Evolutionary conservation across 371 early-diverging fungal species (phyloP).

Genomic region (Mortierella sp.): DNA sequence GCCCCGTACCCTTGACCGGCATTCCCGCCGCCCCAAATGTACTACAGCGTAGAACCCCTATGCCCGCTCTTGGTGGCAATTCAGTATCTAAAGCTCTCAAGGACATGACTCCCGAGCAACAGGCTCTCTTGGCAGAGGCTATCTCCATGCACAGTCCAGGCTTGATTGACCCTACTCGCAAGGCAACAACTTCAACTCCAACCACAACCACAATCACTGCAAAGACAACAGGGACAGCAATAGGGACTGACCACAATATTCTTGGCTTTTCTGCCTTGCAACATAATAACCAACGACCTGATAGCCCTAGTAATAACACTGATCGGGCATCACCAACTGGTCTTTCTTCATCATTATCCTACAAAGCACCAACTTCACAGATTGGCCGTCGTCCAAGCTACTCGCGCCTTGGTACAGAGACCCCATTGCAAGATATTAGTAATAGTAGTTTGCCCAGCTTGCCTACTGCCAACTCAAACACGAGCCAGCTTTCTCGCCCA

Average conservation of each 20-base stretch:
- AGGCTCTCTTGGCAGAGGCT: constrained; percentile 54
- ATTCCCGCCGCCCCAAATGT: constrained; percentile 45
- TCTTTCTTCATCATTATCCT: constrained; percentile 23
- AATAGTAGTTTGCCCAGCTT: neutral
- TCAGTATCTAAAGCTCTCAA: constrained; percentile 47
- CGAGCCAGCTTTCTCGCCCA: constrained; percentile 31
- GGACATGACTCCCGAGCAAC: constrained; percentile 54
- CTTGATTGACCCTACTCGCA: constrained; percentile 40
- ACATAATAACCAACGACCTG: constrained; percentile 11
- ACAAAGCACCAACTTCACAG: constrained; percentile 25
- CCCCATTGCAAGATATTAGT: neutral
- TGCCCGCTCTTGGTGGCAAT: constrained; percentile 17
- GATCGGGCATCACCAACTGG: constrained; percentile 41
- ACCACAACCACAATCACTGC: constrained; percentile 5
- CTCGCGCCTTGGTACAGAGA: constrained; percentile 28
- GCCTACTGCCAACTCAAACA: constrained; percentile 2
- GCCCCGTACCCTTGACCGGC: constrained; percentile 29
- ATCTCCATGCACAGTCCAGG: constrained; percentile 55
- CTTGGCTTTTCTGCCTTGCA: neutral
- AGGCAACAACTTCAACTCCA: neutral
- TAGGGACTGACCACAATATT: neutral
- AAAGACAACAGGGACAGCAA: constrained; percentile 12
- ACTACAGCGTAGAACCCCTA: constrained; percentile 47
- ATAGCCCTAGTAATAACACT: constrained; percentile 14
- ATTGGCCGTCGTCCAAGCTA: constrained; percentile 35